These are phyloP conservation scores for Solanum corneliomulleri DNA, from an alignment of 257 asterid genomes.

Conservation along the genomic window DNA sequence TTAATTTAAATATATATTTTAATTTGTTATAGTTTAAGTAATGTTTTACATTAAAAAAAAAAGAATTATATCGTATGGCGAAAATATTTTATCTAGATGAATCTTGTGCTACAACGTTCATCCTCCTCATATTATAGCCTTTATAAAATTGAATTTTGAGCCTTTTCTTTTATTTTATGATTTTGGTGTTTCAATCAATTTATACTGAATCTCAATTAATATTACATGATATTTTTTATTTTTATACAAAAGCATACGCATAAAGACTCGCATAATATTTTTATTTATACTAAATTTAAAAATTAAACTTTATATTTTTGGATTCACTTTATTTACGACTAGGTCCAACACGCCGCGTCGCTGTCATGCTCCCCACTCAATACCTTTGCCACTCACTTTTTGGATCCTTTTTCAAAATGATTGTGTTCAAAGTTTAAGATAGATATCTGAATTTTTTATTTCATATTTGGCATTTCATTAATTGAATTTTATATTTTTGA, in stretches of 20 bases:
- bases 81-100: background rate
- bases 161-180: background rate
- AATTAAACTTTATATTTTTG: background rate
- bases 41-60: background rate
- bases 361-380: background rate
- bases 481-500: no score
- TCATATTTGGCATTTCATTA: no score
- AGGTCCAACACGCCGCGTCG: slow-evolving; percentile 7
- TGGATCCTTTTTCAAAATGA: background rate
- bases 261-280: background rate
- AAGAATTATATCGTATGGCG: background rate
- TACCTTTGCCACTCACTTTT: background rate
- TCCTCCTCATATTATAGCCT: background rate
- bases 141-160: no score
- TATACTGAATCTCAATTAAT: background rate
- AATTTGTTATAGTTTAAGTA: background rate
- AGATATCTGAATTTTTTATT: no score
- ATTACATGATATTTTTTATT: background rate
- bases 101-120: background rate
- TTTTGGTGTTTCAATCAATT: rapidly evolving
- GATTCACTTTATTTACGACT: background rate
- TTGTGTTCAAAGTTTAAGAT: no score
- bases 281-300: rapidly evolving
- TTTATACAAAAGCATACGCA: no score
- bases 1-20: background rate